Percentiles rank a stretch among this genome's conserved stretches.
These are phyloP conservation scores for Aspergillus sclerotialis DNA, from an alignment of 2,329 filamentous ascomycete genomes.

Conservation along the genomic window DNA sequence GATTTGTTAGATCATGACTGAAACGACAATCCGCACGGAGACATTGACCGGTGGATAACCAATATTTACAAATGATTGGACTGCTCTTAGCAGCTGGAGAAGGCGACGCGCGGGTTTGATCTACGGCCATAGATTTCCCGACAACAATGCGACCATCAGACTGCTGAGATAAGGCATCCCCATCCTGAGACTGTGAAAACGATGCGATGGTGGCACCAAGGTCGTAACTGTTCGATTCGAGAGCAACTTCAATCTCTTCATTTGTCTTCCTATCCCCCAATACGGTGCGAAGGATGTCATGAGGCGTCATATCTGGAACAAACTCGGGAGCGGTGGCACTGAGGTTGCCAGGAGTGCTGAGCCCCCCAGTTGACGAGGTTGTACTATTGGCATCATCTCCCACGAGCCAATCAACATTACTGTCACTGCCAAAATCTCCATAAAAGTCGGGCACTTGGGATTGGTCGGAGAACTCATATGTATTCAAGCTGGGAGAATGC, in stretches of 20 bases:
- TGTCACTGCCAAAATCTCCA: slow-evolving; percentile 80
- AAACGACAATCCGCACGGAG: slow-evolving; percentile 93
- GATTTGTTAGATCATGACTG: slow-evolving; percentile 90
- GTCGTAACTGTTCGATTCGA: slow-evolving; percentile 86
- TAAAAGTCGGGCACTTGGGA: slow-evolving; percentile 78
- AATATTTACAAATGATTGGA: slow-evolving; percentile 94
- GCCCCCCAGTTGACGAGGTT: slow-evolving; percentile 67
- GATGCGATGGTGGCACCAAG: slow-evolving; percentile 84
- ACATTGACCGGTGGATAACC: slow-evolving; percentile 90
- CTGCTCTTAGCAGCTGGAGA: slow-evolving; percentile 72
- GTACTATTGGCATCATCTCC: slow-evolving; percentile 77
- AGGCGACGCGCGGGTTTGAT: slow-evolving; percentile 64
- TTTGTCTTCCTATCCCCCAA: slow-evolving; percentile 82
- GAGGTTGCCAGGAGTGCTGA: slow-evolving; percentile 60
- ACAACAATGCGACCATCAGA: slow-evolving; percentile 64
- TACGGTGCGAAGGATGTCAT: slow-evolving; percentile 95
- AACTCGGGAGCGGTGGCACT: slow-evolving; percentile 81
- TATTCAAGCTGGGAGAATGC: slow-evolving; percentile 87
- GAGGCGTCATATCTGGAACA: slow-evolving; percentile 86
- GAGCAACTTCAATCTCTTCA: slow-evolving; percentile 87
- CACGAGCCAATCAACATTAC: slow-evolving; percentile 91
- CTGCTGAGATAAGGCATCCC: slow-evolving; percentile 43
- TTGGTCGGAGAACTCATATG: slow-evolving; percentile 87
- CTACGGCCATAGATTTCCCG: slow-evolving; percentile 79
- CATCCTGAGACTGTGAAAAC: slow-evolving; percentile 68